A percentile compares a stretch with the other conserved stretches of the same genome.
Conservation (phyloP, 257 asterid species). For the Sherardia arvensis region DNA sequence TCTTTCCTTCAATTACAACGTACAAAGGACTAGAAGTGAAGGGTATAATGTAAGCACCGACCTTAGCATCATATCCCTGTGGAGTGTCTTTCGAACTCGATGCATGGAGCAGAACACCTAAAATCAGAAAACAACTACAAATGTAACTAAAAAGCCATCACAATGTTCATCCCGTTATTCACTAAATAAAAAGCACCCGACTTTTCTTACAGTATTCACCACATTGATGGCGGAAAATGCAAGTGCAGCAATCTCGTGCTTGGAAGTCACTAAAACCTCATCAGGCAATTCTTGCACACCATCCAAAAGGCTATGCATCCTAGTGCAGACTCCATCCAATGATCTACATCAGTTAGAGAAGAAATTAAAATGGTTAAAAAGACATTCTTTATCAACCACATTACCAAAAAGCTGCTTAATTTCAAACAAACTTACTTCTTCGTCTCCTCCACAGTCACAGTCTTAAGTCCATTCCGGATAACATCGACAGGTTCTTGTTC, state of each 20-base stretch:
- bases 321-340: constrained; percentile 40
- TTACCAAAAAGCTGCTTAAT: neutral
- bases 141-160: neutral
- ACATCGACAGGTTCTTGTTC: constrained; percentile 25
- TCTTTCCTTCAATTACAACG: neutral
- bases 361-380: neutral
- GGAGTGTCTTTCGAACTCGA: constrained; percentile 36
- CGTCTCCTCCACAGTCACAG: constrained; percentile 38
- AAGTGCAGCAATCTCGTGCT: constrained; percentile 46
- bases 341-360: constrained; percentile 43
- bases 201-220: constrained; percentile 44
- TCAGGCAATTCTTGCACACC: constrained; percentile 35
- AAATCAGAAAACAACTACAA: constrained; percentile 18
- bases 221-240: constrained; percentile 39
- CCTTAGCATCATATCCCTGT: constrained; percentile 46
- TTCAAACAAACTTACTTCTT: constrained; percentile 38
- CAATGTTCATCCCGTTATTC: neutral
- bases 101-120: constrained; percentile 71
- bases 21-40: constrained; percentile 1
- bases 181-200: neutral
- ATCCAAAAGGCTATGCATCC: constrained; percentile 35
- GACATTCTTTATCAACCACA: neutral
- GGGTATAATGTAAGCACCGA: constrained; percentile 18
- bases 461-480: constrained; percentile 41
- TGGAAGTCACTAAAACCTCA: constrained; percentile 39